Evolutionary conservation across 495 filamentous ascomycete species (phyloP), one percentile per base, ranked within the genome.

Genomic region (Aspergillus ostianus): DNA sequence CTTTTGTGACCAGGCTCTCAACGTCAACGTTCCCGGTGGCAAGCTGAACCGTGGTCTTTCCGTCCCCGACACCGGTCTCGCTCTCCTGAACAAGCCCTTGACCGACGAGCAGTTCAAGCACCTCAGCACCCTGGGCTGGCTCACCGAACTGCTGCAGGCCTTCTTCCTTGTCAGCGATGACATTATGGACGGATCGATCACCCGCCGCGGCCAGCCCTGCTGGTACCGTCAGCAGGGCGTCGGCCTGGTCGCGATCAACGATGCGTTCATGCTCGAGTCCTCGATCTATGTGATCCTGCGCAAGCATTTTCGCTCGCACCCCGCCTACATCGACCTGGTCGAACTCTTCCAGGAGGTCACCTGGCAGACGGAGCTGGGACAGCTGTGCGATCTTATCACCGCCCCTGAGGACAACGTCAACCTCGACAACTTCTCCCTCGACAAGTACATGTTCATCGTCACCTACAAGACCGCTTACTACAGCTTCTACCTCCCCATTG

Each of bases 391-490:
- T 72, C 83, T 98, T 59, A 86, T 98, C 66, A 98, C 95, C 26
- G 94, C 94, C 18, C 94, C 94, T 45, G 94, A 98, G 76, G 93
- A 97, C 71, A 79, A 87, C 19, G 80, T 84, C 61, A 85, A 98
- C 75, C 87, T 98, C 55, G 80, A 88, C 82, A 93, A 93, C 79
- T 98, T 98, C 84, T 88, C 84, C 73, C 80, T 96, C 75, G 84
- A 94, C 64, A 98, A 98, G 81, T 96, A 96, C 82, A 87, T 81
- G 71, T 98, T 98, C 82, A 98, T 98, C 70, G 94, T 98, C 74
- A 90, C 93, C 77, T 97, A 92, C 86, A 98, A 98, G 85, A 98
- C 95, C 29, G 95, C 94, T 44, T 98, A 93, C 79, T 98, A 98
- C 82, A 90, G 85, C 69, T 98, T 98, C 84, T 98, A 98, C 80